Evolutionary conservation across 495 filamentous ascomycete genomes (phyloP), one percentile per base, ranked within the genome.

Genomic region (Aspergillus baeticus): DNA sequence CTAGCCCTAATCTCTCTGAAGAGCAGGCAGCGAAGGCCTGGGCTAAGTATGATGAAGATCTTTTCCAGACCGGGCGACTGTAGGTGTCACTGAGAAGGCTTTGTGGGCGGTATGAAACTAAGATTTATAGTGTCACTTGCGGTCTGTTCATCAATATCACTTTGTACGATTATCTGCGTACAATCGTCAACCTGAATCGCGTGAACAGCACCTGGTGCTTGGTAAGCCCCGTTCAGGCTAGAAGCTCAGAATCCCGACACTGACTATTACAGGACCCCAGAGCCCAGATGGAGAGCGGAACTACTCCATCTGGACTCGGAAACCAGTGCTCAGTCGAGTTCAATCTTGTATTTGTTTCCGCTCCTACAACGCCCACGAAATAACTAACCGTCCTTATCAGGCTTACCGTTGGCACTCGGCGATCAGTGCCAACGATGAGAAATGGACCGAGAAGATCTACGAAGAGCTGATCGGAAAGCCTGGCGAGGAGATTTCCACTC

Each of bases 121-220:
- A 49, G 0, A 5, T 0, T 39, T 14, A 10, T 23, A 75, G 72
- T 33, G 79, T 92, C 57, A 91, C 87, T 2, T 91, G 87, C 34
- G 89, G 90, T 49, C 75, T 93, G 6, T 94, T 92, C 68, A 89
- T 91, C 65, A 92, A 94, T 75, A 88, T 91, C 61, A 85, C 89
- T 6, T 74, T 94, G 31, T 80, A 88, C 54, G 90, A 95, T 63
- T 95, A 95, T 65, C 80, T 95, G 35, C 84, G 90, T 22, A 91
- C 88, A 17, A 92, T 95, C 59, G 78, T 94, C 69, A 92, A 92
- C 66, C 68, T 92, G 54, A 93, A 93, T 71, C 80, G 88, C 36
- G 82, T 80, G 47, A 83, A 87, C 62, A 87, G 86, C 11, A 88
- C 84, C 4, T 95, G 90, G 89, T 90, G 86, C 20, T 76, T 95